phyloP scores from a whole-genome alignment of 176 grass and related monocot genomes.

The Themeda triandra region DNA sequence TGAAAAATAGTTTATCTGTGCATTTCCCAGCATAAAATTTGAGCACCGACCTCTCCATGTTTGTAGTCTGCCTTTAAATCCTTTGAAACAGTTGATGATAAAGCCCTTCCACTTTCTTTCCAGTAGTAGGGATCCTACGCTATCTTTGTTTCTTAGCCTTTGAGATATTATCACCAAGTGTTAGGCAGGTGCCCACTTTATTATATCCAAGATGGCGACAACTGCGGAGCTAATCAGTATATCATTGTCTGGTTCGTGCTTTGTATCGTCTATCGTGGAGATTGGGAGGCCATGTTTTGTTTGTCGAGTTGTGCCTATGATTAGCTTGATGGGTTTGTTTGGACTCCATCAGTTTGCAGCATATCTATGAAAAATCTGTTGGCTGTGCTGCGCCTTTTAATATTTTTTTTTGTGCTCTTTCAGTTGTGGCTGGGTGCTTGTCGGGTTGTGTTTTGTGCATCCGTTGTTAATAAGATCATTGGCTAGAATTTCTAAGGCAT shows the following conservation, averaged over 20 bases:
- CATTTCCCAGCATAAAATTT: background rate
- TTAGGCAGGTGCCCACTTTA: slow-evolving; percentile 32
- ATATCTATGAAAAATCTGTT: slow-evolving; percentile 31
- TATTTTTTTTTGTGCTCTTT: background rate
- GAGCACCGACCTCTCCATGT: background rate
- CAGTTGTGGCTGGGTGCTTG: slow-evolving; percentile 7
- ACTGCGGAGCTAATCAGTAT: slow-evolving; percentile 46
- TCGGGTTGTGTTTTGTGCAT: slow-evolving; percentile 8
- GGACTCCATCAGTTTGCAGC: slow-evolving; percentile 29
- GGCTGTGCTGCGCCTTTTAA: background rate
- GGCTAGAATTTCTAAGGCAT: background rate
- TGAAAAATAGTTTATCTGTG: background rate
- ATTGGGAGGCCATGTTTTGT: slow-evolving; percentile 22
- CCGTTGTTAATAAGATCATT: background rate
- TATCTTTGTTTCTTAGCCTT: slow-evolving; percentile 36
- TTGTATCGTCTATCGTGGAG: slow-evolving; percentile 31
- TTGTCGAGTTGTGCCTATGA: slow-evolving; percentile 49
- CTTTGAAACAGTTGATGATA: slow-evolving; percentile 13
- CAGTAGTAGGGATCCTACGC: slow-evolving; percentile 21
- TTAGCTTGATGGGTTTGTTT: slow-evolving; percentile 17
- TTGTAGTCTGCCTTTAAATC: slow-evolving; percentile 15
- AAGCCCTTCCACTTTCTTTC: slow-evolving; percentile 22
- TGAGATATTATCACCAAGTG: slow-evolving; percentile 38
- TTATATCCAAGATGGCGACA: slow-evolving; percentile 40
- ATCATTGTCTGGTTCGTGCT: slow-evolving; percentile 31